Evolutionary conservation across 2,329 filamentous ascomycete species (phyloP).

Genomic region (Colletotrichum sp.): DNA sequence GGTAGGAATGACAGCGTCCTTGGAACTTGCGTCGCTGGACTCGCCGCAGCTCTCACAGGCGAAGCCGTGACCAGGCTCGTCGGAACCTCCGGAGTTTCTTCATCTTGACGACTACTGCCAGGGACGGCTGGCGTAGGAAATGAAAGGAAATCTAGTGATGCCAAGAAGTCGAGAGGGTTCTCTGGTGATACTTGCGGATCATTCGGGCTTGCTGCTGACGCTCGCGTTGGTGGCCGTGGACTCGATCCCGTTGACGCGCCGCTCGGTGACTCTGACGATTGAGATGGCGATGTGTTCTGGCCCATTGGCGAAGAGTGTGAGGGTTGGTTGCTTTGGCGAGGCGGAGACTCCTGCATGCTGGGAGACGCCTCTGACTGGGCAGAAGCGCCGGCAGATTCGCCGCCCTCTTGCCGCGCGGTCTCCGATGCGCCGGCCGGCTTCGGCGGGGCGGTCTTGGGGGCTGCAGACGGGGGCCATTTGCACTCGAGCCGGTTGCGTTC

Average conservation of each 20-base stretch:
- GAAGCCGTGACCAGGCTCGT: neutral
- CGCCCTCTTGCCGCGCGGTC: neutral
- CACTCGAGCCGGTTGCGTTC: constrained; percentile 28
- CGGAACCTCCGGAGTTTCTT: neutral
- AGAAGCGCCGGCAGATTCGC: neutral
- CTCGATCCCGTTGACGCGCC: neutral
- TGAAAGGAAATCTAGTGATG: neutral
- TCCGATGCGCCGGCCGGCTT: neutral
- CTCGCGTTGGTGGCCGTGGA: neutral
- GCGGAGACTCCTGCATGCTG: neutral
- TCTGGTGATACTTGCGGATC: neutral
- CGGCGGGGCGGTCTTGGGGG: neutral
- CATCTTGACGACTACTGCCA: neutral
- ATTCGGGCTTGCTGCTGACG: neutral
- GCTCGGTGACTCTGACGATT: neutral
- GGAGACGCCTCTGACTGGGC: neutral
- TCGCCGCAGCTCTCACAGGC: neutral
- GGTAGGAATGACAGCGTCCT: neutral
- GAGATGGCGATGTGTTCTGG: neutral
- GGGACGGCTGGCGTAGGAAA: neutral
- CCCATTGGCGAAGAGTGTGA: neutral
- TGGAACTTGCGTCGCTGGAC: neutral
- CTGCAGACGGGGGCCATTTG: constrained; percentile 1
- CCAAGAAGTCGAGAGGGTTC: neutral
- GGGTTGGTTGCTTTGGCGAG: neutral